phyloP scores from a whole-genome alignment of 176 grass and related monocot genomes.

The Raddia distichophylla region DNA sequence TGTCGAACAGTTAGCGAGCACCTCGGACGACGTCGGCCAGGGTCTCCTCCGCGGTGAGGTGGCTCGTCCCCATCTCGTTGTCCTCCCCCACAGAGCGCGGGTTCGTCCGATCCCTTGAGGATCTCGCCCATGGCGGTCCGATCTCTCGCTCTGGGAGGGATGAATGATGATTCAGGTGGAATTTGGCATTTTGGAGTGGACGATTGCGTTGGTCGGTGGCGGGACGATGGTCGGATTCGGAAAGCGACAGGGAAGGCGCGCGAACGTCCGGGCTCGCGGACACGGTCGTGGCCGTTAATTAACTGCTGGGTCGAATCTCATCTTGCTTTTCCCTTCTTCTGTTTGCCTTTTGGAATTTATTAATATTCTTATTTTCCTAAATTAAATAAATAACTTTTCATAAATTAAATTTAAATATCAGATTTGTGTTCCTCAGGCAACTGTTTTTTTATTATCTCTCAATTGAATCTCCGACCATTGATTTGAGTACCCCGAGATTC shows the following conservation, averaged over 20 bases:
- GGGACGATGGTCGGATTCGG: no score
- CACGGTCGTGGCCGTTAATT: not conserved
- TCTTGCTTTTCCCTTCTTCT: not conserved
- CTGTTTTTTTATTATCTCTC: no score
- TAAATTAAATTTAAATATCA: no score
- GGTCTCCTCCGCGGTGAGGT: constrained; percentile 1
- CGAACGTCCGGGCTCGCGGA: not conserved
- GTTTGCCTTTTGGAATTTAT: no score
- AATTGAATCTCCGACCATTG: no score
- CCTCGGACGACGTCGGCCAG: constrained; percentile 58
- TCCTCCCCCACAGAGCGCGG: constrained; percentile 27
- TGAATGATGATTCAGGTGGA: no score
- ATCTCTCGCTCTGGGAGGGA: not conserved
- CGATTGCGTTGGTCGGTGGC: no score
- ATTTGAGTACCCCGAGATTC: no score
- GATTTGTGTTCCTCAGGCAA: no score
- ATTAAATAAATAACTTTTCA: no score
- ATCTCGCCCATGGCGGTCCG: constrained; percentile 45
- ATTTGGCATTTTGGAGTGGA: no score
- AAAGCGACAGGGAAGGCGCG: not conserved
- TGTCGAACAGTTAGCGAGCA: constrained; percentile 28
- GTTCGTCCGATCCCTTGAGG: constrained; percentile 49
- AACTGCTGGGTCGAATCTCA: not conserved
- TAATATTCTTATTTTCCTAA: no score
- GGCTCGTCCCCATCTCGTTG: not conserved